Evolutionary conservation across 176 grass and related monocot genomes (phyloP).

Genomic region (Elaeis guineensis): DNA sequence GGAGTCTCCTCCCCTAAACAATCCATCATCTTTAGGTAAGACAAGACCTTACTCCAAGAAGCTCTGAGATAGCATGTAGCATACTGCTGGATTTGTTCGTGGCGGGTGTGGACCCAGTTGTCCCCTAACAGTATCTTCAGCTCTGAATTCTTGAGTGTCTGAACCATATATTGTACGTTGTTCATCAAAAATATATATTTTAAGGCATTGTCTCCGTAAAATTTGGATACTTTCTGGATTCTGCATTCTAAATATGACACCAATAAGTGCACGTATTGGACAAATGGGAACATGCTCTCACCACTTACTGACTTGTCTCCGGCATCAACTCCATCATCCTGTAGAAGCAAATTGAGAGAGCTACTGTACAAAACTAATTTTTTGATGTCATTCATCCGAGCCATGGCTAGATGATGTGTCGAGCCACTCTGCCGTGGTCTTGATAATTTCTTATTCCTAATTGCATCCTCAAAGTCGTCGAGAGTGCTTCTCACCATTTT

Average conservation of each 20-base stretch:
- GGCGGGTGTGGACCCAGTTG: slow-evolving; percentile 70
- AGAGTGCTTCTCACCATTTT: slow-evolving; percentile 55
- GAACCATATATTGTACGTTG: slow-evolving; percentile 79
- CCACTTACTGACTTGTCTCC: slow-evolving; percentile 21
- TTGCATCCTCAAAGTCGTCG: slow-evolving; percentile 49
- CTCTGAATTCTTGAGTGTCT: slow-evolving; percentile 84
- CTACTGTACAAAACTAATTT: slow-evolving; percentile 54
- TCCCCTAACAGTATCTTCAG: slow-evolving; percentile 74
- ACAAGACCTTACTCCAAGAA: slow-evolving; percentile 73
- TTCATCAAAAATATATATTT: slow-evolving; percentile 95
- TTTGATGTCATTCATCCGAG: slow-evolving; percentile 73
- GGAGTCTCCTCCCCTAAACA: slow-evolving; percentile 37
- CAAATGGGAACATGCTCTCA: slow-evolving; percentile 49
- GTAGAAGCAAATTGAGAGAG: slow-evolving; percentile 53
- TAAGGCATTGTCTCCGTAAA: slow-evolving; percentile 72
- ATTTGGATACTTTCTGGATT: slow-evolving; percentile 61
- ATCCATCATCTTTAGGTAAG: slow-evolving; percentile 67
- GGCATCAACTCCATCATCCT: slow-evolving; percentile 12
- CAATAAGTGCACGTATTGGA: slow-evolving; percentile 50
- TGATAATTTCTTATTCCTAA: slow-evolving; percentile 47
- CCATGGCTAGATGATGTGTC: slow-evolving; percentile 68
- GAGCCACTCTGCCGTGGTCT: slow-evolving; percentile 46
- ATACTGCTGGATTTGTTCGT: slow-evolving; percentile 71
- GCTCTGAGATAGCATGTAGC: slow-evolving; percentile 73
- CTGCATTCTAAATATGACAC: slow-evolving; percentile 62